Percentiles rank a stretch among this genome's conserved stretches.
phyloP scores from a whole-genome alignment of 2,329 filamentous ascomycete species.

The Westerdykella sp. region DNA sequence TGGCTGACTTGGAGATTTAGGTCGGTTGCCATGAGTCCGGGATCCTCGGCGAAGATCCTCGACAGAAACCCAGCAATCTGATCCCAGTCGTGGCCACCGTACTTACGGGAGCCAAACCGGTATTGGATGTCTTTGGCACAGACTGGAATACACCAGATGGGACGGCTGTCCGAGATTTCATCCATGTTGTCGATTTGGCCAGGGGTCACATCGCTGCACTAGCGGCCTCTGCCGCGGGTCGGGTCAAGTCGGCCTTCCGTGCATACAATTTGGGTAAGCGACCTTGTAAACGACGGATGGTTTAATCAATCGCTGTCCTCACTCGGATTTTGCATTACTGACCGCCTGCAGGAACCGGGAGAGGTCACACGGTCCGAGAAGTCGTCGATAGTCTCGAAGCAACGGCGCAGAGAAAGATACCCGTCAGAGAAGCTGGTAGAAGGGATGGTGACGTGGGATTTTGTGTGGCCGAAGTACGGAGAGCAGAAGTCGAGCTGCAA shows the following conservation, averaged over 20 bases:
- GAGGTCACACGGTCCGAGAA: constrained; percentile 40
- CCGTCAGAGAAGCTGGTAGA: constrained; percentile 33
- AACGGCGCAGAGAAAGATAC: constrained; percentile 32
- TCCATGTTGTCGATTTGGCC: constrained; percentile 61
- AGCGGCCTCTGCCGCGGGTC: constrained; percentile 29
- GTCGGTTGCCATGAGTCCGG: constrained; percentile 60
- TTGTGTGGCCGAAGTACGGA: constrained; percentile 36
- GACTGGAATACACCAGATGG: constrained; percentile 62
- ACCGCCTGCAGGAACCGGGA: constrained; percentile 33
- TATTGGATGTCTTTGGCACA: constrained; percentile 56
- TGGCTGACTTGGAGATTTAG: constrained; percentile 14
- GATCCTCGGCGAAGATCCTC: constrained; percentile 58
- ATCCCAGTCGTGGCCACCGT: constrained; percentile 60
- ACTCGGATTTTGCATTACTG: constrained; percentile 3
- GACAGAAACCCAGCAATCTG: constrained; percentile 56
- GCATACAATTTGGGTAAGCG: constrained; percentile 37
- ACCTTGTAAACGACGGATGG: background rate
- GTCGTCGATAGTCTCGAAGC: constrained; percentile 37
- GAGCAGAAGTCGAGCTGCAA: constrained; percentile 35
- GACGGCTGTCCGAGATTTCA: constrained; percentile 61
- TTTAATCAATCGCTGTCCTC: background rate
- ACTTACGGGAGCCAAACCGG: constrained; percentile 48
- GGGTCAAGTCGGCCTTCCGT: constrained; percentile 30
- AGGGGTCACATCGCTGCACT: constrained; percentile 59
- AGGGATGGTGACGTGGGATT: constrained; percentile 40